Conservation (phyloP, 2,329 filamentous ascomycete genomes). For the Penicillium brasilianum region DNA sequence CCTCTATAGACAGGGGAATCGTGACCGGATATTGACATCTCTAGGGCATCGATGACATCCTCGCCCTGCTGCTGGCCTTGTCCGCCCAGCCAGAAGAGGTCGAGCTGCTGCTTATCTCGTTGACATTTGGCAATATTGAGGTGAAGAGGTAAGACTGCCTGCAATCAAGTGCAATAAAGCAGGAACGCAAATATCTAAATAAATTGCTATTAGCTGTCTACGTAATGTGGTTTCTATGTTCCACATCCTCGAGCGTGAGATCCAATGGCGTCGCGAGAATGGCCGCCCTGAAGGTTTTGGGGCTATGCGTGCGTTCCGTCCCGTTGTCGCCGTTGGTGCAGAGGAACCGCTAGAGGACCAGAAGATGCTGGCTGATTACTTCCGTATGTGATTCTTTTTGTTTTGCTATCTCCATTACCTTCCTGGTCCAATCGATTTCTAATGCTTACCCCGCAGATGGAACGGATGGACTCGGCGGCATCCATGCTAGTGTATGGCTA, state of each 20-base stretch:
- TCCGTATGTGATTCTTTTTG: conserved; percentile 65
- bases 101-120: conserved; percentile 81
- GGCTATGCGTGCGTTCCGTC: conserved; percentile 72
- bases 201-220: conserved; percentile 69
- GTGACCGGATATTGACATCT: conserved; percentile 1
- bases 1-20: background rate
- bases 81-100: conserved; percentile 82
- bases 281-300: conserved; percentile 74
- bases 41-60: conserved; percentile 82
- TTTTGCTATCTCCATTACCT: background rate
- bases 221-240: conserved; percentile 90
- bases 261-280: conserved; percentile 76
- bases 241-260: conserved; percentile 87
- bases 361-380: conserved; percentile 79
- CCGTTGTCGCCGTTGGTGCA: conserved; percentile 84
- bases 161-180: no score
- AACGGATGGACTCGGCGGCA: conserved; percentile 74
- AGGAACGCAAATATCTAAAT: background rate
- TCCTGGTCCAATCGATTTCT: conserved; percentile 3
- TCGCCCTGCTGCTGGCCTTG: conserved; percentile 86
- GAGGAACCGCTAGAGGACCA: conserved; percentile 85
- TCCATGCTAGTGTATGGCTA: conserved; percentile 60
- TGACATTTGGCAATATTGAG: conserved; percentile 93
- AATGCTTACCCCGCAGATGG: conserved; percentile 61
- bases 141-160: conserved; percentile 67